phyloP scores from a whole-genome alignment of 2,329 filamentous ascomycete genomes.

The Beauveria caledonica region DNA sequence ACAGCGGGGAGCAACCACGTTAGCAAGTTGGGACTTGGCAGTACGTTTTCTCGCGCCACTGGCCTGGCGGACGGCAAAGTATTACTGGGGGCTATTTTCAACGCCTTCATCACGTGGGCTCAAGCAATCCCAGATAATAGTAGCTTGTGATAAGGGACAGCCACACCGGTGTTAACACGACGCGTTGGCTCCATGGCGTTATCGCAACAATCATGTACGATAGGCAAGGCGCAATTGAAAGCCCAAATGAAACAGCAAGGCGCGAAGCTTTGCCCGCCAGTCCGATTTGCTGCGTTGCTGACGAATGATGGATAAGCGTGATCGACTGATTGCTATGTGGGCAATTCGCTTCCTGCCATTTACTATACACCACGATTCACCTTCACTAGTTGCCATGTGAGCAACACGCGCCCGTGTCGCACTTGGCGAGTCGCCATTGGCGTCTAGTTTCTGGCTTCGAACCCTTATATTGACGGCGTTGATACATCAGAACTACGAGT shows the following conservation, averaged over 20 bases:
- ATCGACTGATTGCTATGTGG: too few relatives aligned
- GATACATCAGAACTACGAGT: too few relatives aligned
- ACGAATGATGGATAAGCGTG: too few relatives aligned
- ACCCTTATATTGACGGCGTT: too few relatives aligned
- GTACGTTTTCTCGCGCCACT: background rate
- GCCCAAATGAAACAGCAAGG: too few relatives aligned
- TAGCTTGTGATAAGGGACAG: background rate
- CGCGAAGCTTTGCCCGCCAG: background rate
- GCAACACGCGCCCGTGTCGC: too few relatives aligned
- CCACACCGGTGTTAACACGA: background rate
- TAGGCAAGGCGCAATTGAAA: background rate
- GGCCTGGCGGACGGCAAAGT: background rate
- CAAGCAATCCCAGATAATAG: background rate
- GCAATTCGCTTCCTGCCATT: too few relatives aligned
- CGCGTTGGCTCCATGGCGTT: background rate
- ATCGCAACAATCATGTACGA: background rate
- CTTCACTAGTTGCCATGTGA: too few relatives aligned
- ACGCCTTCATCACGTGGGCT: background rate
- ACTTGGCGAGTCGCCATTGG: too few relatives aligned
- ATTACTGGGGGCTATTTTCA: background rate
- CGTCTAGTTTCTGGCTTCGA: too few relatives aligned
- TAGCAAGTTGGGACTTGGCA: background rate
- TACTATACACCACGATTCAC: too few relatives aligned
- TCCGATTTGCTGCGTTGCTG: background rate
- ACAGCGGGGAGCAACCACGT: constrained; percentile 10